Percentiles rank a stretch among this genome's conserved stretches.
Conservation (phyloP, 2,329 filamentous ascomycete species). For the Colletotrichum australisinense region DNA sequence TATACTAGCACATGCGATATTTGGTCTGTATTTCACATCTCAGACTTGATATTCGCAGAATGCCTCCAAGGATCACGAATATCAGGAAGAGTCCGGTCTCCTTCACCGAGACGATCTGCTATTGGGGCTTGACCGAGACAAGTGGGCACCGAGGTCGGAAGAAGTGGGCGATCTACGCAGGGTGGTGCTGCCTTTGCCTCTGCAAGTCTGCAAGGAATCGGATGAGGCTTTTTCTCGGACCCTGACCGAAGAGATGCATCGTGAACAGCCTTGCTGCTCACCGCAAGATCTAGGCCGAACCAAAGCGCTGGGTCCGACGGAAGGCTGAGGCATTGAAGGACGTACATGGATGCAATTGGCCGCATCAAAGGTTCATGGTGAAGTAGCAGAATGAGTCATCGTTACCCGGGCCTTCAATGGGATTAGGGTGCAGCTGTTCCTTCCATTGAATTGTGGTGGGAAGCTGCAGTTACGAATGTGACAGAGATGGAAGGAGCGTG, state of each 20-base stretch:
- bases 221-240: conserved; percentile 19
- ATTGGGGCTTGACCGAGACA: conserved; percentile 31
- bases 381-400: neutral
- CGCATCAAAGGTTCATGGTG: neutral
- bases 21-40: too few species aligned
- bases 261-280: conserved; percentile 11
- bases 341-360: neutral
- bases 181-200: neutral
- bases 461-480: neutral
- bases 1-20: too few species aligned
- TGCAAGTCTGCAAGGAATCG: neutral
- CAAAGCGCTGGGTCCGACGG: neutral
- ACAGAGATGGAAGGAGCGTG: neutral
- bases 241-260: conserved; percentile 28
- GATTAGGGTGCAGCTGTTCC: neutral
- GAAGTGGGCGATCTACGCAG: conserved; percentile 28
- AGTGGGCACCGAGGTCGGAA: conserved; percentile 24
- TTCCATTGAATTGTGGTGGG: neutral
- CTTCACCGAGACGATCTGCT: neutral
- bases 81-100: neutral
- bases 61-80: neutral
- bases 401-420: neutral
- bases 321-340: neutral
- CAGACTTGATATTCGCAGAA: neutral
- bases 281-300: conserved; percentile 9